These are phyloP conservation scores for Termitomyces sp. DNA, from an alignment of 768 basidiomycete species.

Conservation along the genomic window DNA sequence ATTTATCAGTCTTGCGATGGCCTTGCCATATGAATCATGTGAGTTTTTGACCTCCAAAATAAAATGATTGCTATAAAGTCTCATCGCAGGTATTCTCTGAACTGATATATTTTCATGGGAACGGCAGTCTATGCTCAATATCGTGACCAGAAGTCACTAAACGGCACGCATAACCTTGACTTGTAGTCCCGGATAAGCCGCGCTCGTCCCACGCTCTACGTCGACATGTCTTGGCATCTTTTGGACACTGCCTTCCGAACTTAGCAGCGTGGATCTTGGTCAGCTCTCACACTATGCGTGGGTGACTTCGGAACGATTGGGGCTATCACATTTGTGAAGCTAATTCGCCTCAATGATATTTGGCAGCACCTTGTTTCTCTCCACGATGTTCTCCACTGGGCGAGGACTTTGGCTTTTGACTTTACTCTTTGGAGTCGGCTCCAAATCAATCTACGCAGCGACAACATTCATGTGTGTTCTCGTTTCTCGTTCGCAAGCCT, in stretches of 20 bases:
- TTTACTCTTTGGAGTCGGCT: neutral
- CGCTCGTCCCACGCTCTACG: neutral
- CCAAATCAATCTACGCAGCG: no score
- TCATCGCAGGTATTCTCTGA: neutral
- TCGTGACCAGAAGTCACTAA: neutral
- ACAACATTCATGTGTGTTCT: neutral
- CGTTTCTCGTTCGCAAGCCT: neutral
- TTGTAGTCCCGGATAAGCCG: neutral
- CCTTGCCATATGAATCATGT: no score
- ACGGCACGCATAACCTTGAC: no score
- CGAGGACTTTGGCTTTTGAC: neutral
- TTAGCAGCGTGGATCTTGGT: no score
- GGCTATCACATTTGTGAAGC: neutral
- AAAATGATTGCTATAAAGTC: neutral
- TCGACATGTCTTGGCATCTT: conserved; percentile 1
- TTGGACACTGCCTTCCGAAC: neutral
- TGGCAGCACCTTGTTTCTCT: neutral
- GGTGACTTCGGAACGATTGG: neutral
- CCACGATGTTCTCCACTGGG: neutral
- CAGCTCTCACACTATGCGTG: neutral
- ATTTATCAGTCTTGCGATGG: neutral
- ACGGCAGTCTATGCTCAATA: no score
- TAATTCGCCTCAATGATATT: neutral
- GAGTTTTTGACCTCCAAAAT: neutral
- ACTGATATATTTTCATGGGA: no score